Percentiles rank a stretch among this genome's conserved stretches.
Conservation (phyloP, 2,329 filamentous ascomycete genomes). For the Pseudogymnoascus sp. region DNA sequence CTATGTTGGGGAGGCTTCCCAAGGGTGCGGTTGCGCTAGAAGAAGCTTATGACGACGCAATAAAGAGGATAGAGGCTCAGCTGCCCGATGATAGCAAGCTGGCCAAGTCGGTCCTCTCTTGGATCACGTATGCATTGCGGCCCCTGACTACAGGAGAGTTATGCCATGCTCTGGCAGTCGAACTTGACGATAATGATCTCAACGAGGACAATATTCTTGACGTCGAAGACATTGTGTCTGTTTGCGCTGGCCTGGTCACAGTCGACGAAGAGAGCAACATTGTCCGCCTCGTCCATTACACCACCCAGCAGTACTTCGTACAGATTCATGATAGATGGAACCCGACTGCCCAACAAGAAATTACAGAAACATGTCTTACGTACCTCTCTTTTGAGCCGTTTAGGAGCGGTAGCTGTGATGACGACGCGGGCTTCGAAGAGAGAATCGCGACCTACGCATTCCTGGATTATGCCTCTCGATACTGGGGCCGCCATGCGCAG, state of each 20-base stretch:
- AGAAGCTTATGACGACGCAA: not conserved
- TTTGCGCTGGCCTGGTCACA: slow-evolving; percentile 23
- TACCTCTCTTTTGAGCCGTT: not conserved
- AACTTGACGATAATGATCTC: not conserved
- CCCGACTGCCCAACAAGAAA: not conserved
- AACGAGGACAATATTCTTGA: not conserved
- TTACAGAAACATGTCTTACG: not conserved
- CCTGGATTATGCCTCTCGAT: not conserved
- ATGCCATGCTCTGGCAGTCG: not conserved
- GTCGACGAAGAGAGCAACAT: slow-evolving; percentile 22
- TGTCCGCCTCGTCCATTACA: slow-evolving; percentile 24
- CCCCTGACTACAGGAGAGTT: not conserved
- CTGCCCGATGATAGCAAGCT: not conserved
- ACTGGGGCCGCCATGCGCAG: not conserved
- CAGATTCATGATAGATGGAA: not conserved
- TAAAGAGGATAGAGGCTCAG: not conserved
- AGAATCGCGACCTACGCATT: not conserved
- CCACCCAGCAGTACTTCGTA: slow-evolving; percentile 24
- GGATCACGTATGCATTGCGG: not conserved
- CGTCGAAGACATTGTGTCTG: slow-evolving; percentile 14
- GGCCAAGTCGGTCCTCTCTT: not conserved
- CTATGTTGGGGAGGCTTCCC: not conserved
- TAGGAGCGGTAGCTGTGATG: not conserved
- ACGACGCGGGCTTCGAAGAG: not conserved
- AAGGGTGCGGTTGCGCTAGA: not conserved